Evolutionary conservation across 257 asterid species (phyloP), one percentile per base, ranked within the genome.

Genomic region (Ajuga chamaepitys): DNA sequence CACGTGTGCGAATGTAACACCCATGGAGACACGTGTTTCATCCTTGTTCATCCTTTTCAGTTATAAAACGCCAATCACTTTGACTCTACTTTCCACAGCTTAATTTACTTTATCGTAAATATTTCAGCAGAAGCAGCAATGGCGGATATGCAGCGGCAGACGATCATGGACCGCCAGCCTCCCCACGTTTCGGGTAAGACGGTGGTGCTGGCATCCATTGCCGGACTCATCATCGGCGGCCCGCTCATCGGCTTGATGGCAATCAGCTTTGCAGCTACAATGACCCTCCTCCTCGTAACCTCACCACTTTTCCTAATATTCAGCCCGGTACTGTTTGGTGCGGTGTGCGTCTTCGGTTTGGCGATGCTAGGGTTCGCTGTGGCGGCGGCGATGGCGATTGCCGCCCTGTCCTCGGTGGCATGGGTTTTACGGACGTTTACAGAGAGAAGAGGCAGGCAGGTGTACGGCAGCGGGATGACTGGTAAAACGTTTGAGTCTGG

Each of bases 371-470:
- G 74, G 14, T 48, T 59, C 4, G 55, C 62, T 7, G 34, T 4
- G 34, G 68, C 68, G n/a, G 68, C 61, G 52, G 55, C 62, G 57
- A 58, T 59, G 68, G 74, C 74, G 32, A 32, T 59, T 22, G 62
- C 44, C 2, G 74, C 60, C 24, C 4, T 57, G 52, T 46, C 60
- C 2, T 30, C 53, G 30, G 60, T 68, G 32, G 62, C 61, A 9
- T 69, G 74, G 74, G 34, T 59, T 11, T 3, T 68, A 9, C 73
- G 47, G n/a, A 14, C 63, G 41, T 35, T 16, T 20, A 7, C 18
- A 9, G 37, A 21, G 34, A 34, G 58, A 20, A 63, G 24, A 22
- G 5, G 17, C 48, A 5, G 56, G 26, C 47, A 4, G 16, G 0
- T 9, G 17, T 9, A 32, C 62, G 10, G 62, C 45, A 16, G 14